phyloP scores from a whole-genome alignment of 2,329 filamentous ascomycete species.

The Aspergillus fumigatiaffinis region DNA sequence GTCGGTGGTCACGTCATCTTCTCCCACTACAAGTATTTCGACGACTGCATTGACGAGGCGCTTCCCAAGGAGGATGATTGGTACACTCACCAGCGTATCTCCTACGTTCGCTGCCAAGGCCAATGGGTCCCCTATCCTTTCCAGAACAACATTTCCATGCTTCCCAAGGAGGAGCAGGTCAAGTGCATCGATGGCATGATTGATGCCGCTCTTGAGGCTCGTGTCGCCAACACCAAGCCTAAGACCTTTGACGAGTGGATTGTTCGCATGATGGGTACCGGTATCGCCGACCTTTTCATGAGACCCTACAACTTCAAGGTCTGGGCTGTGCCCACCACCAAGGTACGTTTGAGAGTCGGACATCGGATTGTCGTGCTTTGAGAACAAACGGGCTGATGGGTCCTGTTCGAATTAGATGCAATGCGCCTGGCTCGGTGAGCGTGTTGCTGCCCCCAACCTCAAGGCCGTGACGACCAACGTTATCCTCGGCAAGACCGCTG shows the following conservation, averaged over 20 bases:
- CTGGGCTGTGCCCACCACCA: slow-evolving; percentile 96
- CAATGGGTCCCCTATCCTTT: slow-evolving; percentile 99
- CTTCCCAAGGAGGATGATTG: slow-evolving; percentile 91
- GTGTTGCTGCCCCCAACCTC: slow-evolving; percentile 92
- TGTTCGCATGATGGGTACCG: slow-evolving; percentile 80
- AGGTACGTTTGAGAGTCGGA: slow-evolving; percentile 55
- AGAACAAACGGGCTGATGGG: not conserved
- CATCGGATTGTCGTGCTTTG: not conserved
- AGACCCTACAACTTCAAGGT: slow-evolving; percentile 99
- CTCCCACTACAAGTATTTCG: slow-evolving; percentile 99
- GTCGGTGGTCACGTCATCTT: slow-evolving; percentile 98
- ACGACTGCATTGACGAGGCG: slow-evolving; percentile 96
- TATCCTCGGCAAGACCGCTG: slow-evolving; percentile 91
- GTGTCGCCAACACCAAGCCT: slow-evolving; percentile 85
- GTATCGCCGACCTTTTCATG: slow-evolving; percentile 96
- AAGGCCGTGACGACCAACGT: slow-evolving; percentile 93
- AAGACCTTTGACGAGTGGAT: slow-evolving; percentile 99
- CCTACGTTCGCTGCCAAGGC: slow-evolving; percentile 94
- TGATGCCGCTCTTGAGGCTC: slow-evolving; percentile 82
- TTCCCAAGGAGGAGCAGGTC: slow-evolving; percentile 96
- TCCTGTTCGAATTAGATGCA: slow-evolving; percentile 68
- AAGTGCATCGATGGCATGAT: slow-evolving; percentile 93
- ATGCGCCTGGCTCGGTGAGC: slow-evolving; percentile 97
- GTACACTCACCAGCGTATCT: slow-evolving; percentile 97
- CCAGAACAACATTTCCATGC: slow-evolving; percentile 99